Evolutionary conservation across 495 filamentous ascomycete genomes (phyloP).

Genomic region (Chaetomium tenue): DNA sequence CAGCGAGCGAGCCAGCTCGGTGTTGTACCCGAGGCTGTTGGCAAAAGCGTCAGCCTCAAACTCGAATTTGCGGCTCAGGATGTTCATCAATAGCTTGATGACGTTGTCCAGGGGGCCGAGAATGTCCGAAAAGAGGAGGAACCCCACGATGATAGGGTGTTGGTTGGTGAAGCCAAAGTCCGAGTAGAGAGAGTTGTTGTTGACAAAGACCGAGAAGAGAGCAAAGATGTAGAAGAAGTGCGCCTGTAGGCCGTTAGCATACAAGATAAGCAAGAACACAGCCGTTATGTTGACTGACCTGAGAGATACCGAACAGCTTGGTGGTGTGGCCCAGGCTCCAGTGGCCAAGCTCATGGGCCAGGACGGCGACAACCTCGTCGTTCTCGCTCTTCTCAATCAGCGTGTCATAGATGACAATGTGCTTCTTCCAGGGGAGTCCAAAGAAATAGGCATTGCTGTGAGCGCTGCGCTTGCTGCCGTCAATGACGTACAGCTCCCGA

Average conservation of each 20-base stretch:
- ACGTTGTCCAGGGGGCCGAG: conserved; percentile 87
- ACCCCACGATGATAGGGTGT: conserved; percentile 91
- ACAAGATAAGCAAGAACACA: background rate
- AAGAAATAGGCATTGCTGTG: conserved; percentile 99
- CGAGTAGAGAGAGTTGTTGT: conserved; percentile 85
- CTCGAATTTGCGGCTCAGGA: conserved; percentile 88
- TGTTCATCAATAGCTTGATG: conserved; percentile 92
- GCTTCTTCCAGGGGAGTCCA: conserved; percentile 98
- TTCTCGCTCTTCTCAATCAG: conserved; percentile 90
- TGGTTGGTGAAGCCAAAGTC: conserved; percentile 86
- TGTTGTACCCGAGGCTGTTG: conserved; percentile 76
- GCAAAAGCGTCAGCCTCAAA: conserved; percentile 95
- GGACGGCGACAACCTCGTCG: conserved; percentile 89
- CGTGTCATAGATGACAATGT: conserved; percentile 98
- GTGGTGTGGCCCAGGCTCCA: conserved; percentile 96
- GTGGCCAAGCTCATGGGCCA: conserved; percentile 94
- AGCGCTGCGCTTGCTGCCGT: conserved; percentile 93
- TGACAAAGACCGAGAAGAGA: conserved; percentile 94
- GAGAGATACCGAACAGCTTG: conserved; percentile 82
- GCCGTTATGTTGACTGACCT: conserved; percentile 54
- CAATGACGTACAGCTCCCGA: conserved; percentile 87
- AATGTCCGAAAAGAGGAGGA: conserved; percentile 93
- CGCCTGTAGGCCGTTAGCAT: conserved; percentile 40
- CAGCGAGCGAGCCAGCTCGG: conserved; percentile 77
- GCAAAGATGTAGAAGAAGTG: conserved; percentile 97